phyloP scores from a whole-genome alignment of 1,139 yeast genomes.

The Pichia sp. region DNA sequence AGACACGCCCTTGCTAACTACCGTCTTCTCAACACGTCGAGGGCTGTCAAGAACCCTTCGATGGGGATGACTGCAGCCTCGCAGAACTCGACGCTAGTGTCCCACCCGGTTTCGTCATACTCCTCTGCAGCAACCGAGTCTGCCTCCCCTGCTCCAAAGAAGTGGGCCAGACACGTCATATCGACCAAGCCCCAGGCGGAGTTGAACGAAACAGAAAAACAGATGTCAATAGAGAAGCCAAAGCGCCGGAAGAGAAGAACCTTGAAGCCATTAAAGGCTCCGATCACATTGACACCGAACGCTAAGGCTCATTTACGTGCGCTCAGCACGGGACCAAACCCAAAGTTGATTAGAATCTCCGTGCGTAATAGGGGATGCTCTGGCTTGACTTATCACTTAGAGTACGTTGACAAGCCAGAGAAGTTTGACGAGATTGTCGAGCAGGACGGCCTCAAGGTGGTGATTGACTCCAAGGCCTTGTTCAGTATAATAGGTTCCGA shows the following conservation, averaged over 20 bases:
- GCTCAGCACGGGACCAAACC: conserved; percentile 73
- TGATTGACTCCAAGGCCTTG: conserved; percentile 91
- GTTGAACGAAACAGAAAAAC: background rate
- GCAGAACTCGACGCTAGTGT: background rate
- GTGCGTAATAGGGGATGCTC: conserved; percentile 97
- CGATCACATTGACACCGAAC: conserved; percentile 68
- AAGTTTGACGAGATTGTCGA: conserved; percentile 90
- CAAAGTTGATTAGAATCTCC: conserved; percentile 85
- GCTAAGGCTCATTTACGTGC: conserved; percentile 70
- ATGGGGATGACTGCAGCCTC: background rate
- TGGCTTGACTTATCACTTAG: conserved; percentile 85
- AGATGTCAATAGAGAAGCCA: conserved; percentile 8
- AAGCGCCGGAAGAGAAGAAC: conserved; percentile 57
- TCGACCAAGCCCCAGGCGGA: conserved; percentile 11
- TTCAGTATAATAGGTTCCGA: conserved; percentile 94
- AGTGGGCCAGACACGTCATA: conserved; percentile 29
- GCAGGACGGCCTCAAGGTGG: conserved; percentile 89
- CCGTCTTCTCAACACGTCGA: conserved; percentile 7
- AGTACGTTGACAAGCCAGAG: conserved; percentile 84
- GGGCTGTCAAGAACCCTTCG: background rate
- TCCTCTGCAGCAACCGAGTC: conserved; percentile 1
- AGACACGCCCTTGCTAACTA: background rate
- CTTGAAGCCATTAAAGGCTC: conserved; percentile 81
- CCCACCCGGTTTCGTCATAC: background rate
- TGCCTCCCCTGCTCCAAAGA: conserved; percentile 7